Conservation (phyloP, 768 basidiomycete genomes). For the Lactifluus subvellereus region DNA sequence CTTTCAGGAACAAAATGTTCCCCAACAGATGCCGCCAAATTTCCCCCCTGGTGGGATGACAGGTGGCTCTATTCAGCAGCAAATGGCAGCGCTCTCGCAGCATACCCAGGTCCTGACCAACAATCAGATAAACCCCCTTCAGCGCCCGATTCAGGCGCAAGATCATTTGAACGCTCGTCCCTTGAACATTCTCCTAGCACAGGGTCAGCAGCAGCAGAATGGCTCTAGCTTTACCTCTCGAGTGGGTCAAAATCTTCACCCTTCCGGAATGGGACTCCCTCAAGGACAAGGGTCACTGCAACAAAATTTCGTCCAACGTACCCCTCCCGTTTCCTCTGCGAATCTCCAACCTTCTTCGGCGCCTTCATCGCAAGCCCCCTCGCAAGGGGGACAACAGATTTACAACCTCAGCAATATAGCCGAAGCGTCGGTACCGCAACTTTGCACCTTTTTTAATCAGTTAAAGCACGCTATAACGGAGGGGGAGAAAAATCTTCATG, state of each 20-base stretch:
- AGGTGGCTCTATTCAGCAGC: conserved; percentile 4
- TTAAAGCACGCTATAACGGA: background rate
- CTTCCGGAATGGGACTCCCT: conserved; percentile 12
- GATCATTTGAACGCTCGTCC: conserved; percentile 7
- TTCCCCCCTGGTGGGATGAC: background rate
- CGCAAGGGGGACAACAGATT: background rate
- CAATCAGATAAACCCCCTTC: conserved; percentile 6
- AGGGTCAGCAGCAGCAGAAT: conserved; percentile 12
- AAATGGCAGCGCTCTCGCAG: conserved; percentile 9
- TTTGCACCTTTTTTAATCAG: background rate
- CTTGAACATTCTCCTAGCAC: conserved; percentile 2
- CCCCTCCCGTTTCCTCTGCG: conserved; percentile 2
- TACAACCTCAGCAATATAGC: background rate
- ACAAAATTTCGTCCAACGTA: conserved; percentile 10
- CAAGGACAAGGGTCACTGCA: conserved; percentile 12
- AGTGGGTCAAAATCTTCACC: conserved; percentile 11
- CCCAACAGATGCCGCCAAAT: conserved; percentile 10
- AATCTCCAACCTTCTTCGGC: background rate
- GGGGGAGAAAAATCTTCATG: conserved; percentile 7
- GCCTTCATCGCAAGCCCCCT: conserved; percentile 5
- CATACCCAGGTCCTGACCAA: background rate
- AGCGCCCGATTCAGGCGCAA: conserved; percentile 9
- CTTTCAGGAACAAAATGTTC: conserved; percentile 9
- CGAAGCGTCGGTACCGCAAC: background rate
- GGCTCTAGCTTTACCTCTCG: conserved; percentile 5